phyloP scores from a whole-genome alignment of 2,329 filamentous ascomycete genomes.

The Fusarium ramigenum region DNA sequence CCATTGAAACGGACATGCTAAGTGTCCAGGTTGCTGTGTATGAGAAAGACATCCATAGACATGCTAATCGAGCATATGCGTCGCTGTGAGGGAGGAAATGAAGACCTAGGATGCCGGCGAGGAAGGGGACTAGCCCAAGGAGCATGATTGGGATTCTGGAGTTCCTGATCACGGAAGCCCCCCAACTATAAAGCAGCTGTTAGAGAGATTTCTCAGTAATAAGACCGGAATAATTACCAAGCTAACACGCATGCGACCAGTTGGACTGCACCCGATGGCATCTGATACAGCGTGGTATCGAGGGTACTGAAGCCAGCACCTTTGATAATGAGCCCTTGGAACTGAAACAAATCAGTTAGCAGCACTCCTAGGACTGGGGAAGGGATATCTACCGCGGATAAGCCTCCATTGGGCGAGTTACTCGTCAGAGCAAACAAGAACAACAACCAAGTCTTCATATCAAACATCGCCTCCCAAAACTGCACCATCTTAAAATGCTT shows the following conservation, averaged over 20 bases:
- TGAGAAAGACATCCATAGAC: constrained; percentile 43
- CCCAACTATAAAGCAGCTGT: constrained; percentile 26
- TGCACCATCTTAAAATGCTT: constrained; percentile 59
- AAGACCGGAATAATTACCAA: no score
- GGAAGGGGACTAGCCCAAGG: constrained; percentile 6
- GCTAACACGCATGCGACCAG: constrained; percentile 20
- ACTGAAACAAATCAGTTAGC: background rate
- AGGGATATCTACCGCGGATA: constrained; percentile 10
- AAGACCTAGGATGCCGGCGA: constrained; percentile 21
- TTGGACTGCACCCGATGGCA: constrained; percentile 32
- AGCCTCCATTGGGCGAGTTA: constrained; percentile 66
- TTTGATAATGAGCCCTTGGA: constrained; percentile 40
- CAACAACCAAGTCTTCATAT: constrained; percentile 69
- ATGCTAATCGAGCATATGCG: constrained; percentile 36
- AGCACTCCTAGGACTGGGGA: background rate
- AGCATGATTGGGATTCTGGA: constrained; percentile 28
- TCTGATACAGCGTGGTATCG: constrained; percentile 24
- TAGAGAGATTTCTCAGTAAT: no score
- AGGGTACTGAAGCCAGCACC: constrained; percentile 35
- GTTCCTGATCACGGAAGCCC: constrained; percentile 1
- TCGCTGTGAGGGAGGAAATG: constrained; percentile 15
- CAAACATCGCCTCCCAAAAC: constrained; percentile 57
- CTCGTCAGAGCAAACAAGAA: constrained; percentile 61
- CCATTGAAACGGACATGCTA: constrained; percentile 39
- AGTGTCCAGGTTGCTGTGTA: constrained; percentile 42